Percentiles rank a stretch among this genome's conserved stretches.
These are phyloP conservation scores for Warburgia ugandensis DNA, from an alignment of 164 flowering plant species.

Conservation along the genomic window DNA sequence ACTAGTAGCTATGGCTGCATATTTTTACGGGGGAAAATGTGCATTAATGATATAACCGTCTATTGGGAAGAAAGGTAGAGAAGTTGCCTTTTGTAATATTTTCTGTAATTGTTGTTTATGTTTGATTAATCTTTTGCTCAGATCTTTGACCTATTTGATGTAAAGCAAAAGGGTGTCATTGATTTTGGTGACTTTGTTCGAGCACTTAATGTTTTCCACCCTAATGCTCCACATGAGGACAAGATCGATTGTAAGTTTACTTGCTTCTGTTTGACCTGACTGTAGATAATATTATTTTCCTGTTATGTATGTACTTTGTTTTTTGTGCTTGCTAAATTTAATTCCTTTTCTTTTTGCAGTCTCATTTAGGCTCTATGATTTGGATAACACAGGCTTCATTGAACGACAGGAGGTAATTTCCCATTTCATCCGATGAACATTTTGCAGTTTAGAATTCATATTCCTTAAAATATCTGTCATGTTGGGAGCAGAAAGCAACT, in stretches of 20 bases:
- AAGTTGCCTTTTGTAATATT: too few relatives aligned
- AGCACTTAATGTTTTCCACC: conserved; percentile 85
- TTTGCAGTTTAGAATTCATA: too few relatives aligned
- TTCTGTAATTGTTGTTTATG: too few relatives aligned
- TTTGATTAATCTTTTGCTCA: conserved; percentile 25
- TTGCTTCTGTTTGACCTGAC: not conserved
- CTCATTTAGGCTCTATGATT: conserved; percentile 82
- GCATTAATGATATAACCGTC: too few relatives aligned
- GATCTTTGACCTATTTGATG: conserved; percentile 94
- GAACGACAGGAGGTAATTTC: conserved; percentile 84
- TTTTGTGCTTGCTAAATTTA: not conserved
- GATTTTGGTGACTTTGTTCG: conserved; percentile 95
- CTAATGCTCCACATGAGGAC: conserved; percentile 73
- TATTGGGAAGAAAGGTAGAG: too few relatives aligned
- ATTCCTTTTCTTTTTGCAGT: conserved; percentile 31
- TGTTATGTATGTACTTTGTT: not conserved
- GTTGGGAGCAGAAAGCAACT: too few relatives aligned
- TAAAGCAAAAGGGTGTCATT: conserved; percentile 69
- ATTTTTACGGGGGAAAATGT: too few relatives aligned
- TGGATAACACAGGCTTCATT: conserved; percentile 87
- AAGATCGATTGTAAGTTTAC: conserved; percentile 79
- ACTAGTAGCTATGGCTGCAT: too few relatives aligned
- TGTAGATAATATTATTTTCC: not conserved
- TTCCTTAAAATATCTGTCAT: too few relatives aligned
- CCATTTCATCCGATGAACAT: not conserved